Conservation (phyloP, 306 rosid species). For the Vicia villosa region DNA sequence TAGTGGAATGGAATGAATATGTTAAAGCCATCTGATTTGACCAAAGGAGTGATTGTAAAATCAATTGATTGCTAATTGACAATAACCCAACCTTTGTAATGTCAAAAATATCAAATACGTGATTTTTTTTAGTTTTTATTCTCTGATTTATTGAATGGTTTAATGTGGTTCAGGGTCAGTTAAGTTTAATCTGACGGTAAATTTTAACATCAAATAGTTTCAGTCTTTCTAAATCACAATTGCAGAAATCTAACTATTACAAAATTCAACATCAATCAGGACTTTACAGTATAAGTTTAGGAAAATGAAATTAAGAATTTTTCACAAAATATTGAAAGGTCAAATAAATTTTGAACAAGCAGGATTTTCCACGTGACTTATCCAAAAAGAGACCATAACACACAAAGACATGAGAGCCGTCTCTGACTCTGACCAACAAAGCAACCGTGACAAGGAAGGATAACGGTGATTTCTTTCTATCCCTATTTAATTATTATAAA, state of each 20-base stretch:
- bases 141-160: no score
- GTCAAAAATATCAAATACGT: not conserved
- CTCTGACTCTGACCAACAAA: constrained; percentile 50
- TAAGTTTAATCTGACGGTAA: no score
- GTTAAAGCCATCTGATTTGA: not conserved
- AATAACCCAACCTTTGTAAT: not conserved
- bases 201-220: no score
- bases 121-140: no score
- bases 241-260: no score
- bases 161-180: no score
- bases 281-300: no score
- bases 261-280: no score
- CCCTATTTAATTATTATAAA: not conserved
- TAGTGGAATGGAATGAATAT: not conserved
- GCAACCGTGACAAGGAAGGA: constrained; percentile 32
- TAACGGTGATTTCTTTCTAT: constrained; percentile 1
- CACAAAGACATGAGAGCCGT: constrained; percentile 31
- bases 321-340: not conserved
- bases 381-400: constrained; percentile 25
- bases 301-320: not conserved
- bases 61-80: not conserved
- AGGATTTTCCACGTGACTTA: constrained; percentile 42
- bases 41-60: not conserved
- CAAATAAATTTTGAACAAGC: not conserved
- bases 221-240: no score